Evolutionary conservation across 345 rosid species (phyloP).

Genomic region (Acer campestre): DNA sequence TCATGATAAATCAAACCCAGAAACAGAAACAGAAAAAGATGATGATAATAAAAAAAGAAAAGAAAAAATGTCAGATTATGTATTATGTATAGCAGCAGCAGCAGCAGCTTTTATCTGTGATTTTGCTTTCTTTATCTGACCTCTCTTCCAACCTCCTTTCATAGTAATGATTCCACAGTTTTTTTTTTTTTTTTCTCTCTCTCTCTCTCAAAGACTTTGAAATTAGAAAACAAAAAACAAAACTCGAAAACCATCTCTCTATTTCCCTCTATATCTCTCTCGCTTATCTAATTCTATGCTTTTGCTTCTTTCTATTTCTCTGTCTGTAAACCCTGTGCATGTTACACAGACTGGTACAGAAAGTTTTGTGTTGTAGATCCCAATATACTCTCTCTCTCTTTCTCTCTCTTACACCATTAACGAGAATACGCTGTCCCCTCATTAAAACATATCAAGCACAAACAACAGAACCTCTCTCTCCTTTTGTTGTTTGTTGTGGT

Average conservation of each 20-base stretch:
- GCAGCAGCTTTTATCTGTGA: slow-evolving; percentile 30
- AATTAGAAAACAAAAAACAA: slow-evolving; percentile 4
- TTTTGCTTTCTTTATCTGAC: slow-evolving; percentile 24
- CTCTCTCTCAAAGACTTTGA: slow-evolving; percentile 4
- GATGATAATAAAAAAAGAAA: slow-evolving; percentile 19
- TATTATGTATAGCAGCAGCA: slow-evolving; percentile 21
- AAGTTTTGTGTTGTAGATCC: slow-evolving; percentile 54
- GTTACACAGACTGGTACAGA: slow-evolving; percentile 41
- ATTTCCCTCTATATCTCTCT: not conserved
- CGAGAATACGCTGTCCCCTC: slow-evolving; percentile 10
- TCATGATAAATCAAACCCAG: not conserved
- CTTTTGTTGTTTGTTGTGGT: not conserved
- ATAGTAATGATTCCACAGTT: slow-evolving; percentile 43
- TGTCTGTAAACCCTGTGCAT: slow-evolving; percentile 26
- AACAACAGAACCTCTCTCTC: not conserved
- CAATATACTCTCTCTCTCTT: slow-evolving; percentile 29
- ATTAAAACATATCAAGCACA: not conserved
- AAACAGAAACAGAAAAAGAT: not conserved
- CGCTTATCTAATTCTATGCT: slow-evolving; percentile 21
- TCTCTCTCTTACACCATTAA: slow-evolving; percentile 22
- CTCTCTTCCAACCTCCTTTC: slow-evolving; percentile 29
- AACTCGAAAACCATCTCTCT: slow-evolving; percentile 4
- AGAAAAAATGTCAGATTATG: slow-evolving; percentile 21
- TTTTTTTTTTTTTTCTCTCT: not conserved
- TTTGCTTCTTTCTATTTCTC: slow-evolving; percentile 20